Evolutionary conservation across 2,329 filamentous ascomycete species (phyloP), one percentile per base, ranked within the genome.

Genomic region (Paracamarosporium sp.): DNA sequence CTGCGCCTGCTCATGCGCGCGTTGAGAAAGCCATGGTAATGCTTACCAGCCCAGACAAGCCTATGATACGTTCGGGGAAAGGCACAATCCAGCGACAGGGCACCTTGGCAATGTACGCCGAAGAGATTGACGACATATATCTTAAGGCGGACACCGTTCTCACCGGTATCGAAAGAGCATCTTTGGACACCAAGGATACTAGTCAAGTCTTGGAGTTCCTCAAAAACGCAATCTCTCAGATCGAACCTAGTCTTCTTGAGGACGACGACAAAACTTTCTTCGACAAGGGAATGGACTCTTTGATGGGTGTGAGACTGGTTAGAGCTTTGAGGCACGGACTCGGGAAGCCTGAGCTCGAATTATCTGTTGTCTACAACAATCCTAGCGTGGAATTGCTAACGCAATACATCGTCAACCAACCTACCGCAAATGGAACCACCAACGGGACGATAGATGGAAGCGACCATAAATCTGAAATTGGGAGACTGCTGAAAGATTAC

Each of bases 121-220:
- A 76, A 1, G 81, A 82, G 55, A 82, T 84, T 25, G 77, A 83
- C 9, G 71, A 71, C 0, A 68, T 84, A 9, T 84, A 61, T 36
- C 17, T 50, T 6, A 56, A 56, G 13, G 57, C 46, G 8, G 60
- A 60, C 15, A 53, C 41, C 13, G 40, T n/a, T 1, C 15, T 55
- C 25, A 53, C 30, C 28, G 55, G 51, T 8, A 51, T 36, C 11
- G 50, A 47, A 20, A 35, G 20, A 41, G 57, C 57, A n/a, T 56
- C 50, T 30, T 6, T 57, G 11, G 48, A 60, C 30, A 51, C 38
- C 24, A 47, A 51, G 12, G 33, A 57, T 54, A 9, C 57, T n/a
- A 12, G 38, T 25, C 47, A 48, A 53, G 57, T 60, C 7, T 50
- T 43, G 2, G 15, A 36, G 41, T 57, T 53, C 33, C 35, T 60